These are phyloP conservation scores for Omphalotus guepiniiformis DNA, from an alignment of 768 basidiomycete genomes.

Conservation along the genomic window DNA sequence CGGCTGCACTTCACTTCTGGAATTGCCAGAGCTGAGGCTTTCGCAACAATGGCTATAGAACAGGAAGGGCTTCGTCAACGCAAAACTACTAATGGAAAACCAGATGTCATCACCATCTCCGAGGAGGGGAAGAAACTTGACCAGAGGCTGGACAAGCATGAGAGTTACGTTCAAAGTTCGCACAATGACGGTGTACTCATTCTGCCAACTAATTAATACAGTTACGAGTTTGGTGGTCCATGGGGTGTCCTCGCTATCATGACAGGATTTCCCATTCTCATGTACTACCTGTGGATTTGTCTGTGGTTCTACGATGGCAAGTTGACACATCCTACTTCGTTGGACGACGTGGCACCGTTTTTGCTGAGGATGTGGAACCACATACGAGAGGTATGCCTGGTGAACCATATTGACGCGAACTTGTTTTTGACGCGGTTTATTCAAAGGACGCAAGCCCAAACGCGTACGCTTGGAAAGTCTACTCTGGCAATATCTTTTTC, in stretches of 20 bases:
- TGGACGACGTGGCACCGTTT: conserved; percentile 74
- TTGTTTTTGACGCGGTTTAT: background rate
- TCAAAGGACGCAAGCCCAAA: conserved; percentile 90
- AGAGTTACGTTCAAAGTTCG: conserved; percentile 21
- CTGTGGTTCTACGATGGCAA: conserved; percentile 93
- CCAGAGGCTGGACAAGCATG: conserved; percentile 68
- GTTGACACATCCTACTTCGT: conserved; percentile 62
- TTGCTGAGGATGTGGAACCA: conserved; percentile 82
- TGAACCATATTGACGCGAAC: background rate
- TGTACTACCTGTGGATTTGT: conserved; percentile 99
- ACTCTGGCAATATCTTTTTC: conserved; percentile 81
- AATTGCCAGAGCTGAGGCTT: too few relatives aligned
- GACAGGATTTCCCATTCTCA: conserved; percentile 87
- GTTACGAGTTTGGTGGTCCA: conserved; percentile 97
- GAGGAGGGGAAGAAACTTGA: conserved; percentile 75
- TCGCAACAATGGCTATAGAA: too few relatives aligned
- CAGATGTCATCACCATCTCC: conserved; percentile 35
- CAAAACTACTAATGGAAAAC: conserved; percentile 16
- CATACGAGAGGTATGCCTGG: conserved; percentile 59
- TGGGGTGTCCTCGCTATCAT: conserved; percentile 90
- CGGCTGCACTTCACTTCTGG: too few relatives aligned
- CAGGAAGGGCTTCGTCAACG: conserved; percentile 8
- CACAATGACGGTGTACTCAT: conserved; percentile 8
- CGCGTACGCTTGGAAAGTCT: conserved; percentile 83
- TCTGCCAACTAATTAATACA: conserved; percentile 31